Base-by-base conservation (phyloP, 352 stramenopile genomes). In the Albugo laibachii region DNA sequence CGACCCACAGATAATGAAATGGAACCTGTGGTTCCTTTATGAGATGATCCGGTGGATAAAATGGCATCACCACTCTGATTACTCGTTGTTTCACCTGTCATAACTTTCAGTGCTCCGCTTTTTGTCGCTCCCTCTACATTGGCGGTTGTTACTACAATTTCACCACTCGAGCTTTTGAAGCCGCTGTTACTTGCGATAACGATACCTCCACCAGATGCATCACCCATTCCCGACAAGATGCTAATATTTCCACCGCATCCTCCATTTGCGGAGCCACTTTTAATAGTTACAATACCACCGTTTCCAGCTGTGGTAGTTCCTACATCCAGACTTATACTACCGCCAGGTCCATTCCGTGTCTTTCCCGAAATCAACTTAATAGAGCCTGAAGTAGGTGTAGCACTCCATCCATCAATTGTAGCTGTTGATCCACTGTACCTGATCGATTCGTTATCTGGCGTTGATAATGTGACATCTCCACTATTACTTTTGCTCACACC, bases 1-100 rank as follows among this genome's bases (percentile, higher is more conserved):
- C 36, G 50, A 45, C 49, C 51, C 41, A 52, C 45, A 19, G 43
- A 39, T 1, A 56, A 18, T 20, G 31, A 27, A 11, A 41, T 41
- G 14, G 36, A 41, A n/a, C 36, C 36, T 14, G 14, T 41, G 14
- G 14, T 14, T n/a, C 36, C 36, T 14, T 41, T 16, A 24, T 41
- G 31, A 46, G 13, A 19, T 14, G 47, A 13, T 43, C 47, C 47
- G 48, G 47, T 27, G 16, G 38, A 16, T 5, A 36, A 1, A 36
- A 15, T 48, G 12, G 50, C 43, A 1, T 36, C 14, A 24, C 52
- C 52, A 34, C 41, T 47, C 5, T 20, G 36, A 45, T 48, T 45
- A n/a, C 20, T 20, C 19, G 18, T n/a, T 8, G 47, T 36, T 36
- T 19, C 11, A 12, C 47, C 47, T 44, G 47, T 35, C 11, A 8